These are phyloP conservation scores for Termitomyces titanicus DNA, from an alignment of 768 basidiomycete genomes.

Conservation along the genomic window DNA sequence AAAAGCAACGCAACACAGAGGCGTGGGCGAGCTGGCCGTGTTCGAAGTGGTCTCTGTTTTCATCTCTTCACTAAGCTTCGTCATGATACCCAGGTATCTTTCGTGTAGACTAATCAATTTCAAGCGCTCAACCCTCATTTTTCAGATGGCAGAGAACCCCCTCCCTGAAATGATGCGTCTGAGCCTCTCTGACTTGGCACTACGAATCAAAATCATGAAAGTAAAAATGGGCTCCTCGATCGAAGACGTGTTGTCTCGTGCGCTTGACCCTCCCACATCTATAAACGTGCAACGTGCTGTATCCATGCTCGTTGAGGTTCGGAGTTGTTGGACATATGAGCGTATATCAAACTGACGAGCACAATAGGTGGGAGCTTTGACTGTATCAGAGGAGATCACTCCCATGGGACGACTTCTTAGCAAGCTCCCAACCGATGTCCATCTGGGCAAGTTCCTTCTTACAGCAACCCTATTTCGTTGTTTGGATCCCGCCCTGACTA, in stretches of 20 bases:
- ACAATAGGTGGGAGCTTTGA: constrained; percentile 78
- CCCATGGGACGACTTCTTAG: constrained; percentile 89
- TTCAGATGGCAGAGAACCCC: constrained; percentile 83
- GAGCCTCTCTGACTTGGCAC: constrained; percentile 86
- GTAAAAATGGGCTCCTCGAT: constrained; percentile 81
- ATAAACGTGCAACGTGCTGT: constrained; percentile 91
- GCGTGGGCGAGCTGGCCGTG: constrained; percentile 89
- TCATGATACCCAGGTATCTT: constrained; percentile 69
- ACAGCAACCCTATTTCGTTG: constrained; percentile 83
- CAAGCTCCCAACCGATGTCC: constrained; percentile 92
- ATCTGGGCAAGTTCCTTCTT: constrained; percentile 90
- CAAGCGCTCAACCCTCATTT: background rate
- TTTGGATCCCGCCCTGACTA: constrained; percentile 94
- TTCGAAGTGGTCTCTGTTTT: constrained; percentile 86
- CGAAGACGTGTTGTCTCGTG: constrained; percentile 83
- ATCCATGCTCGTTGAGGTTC: constrained; percentile 83
- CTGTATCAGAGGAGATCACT: constrained; percentile 84
- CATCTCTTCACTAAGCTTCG: constrained; percentile 90
- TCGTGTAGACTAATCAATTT: constrained; percentile 7
- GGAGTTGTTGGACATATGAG: constrained; percentile 6
- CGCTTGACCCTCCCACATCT: constrained; percentile 83
- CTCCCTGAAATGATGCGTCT: constrained; percentile 94
- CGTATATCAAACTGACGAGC: background rate
- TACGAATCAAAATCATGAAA: constrained; percentile 93
- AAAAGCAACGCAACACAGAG: constrained; percentile 89